Percentiles rank a stretch among this genome's conserved stretches.
Evolutionary conservation across 306 rosid species (phyloP).

Genomic region (Potentilla sterilis): DNA sequence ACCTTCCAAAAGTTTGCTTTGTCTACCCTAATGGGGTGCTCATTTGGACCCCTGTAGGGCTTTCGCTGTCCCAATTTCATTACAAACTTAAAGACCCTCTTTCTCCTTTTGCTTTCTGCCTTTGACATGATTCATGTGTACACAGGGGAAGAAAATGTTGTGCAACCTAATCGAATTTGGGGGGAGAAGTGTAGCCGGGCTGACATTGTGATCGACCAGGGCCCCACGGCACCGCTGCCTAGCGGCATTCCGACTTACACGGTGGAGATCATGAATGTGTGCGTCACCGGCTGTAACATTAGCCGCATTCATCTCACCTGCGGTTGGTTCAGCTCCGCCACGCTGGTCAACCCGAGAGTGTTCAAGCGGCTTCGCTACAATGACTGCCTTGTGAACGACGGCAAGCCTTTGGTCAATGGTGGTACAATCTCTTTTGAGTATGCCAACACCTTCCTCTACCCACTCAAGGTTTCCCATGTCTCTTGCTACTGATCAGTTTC

Average conservation of each 20-base stretch:
- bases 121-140: constrained; percentile 18
- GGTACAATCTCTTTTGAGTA: constrained; percentile 64
- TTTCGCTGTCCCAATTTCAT: background rate
- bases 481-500: background rate
- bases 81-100: background rate
- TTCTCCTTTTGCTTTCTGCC: background rate
- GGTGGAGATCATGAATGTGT: constrained; percentile 70
- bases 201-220: constrained; percentile 71
- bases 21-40: constrained; percentile 16
- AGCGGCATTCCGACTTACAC: constrained; percentile 83
- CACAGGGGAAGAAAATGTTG: constrained; percentile 31
- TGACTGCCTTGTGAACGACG: constrained; percentile 84
- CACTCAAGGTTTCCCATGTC: constrained; percentile 62
- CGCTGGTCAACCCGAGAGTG: constrained; percentile 68
- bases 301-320: constrained; percentile 65
- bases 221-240: constrained; percentile 72
- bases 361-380: constrained; percentile 77
- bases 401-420: constrained; percentile 59
- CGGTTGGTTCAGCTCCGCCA: constrained; percentile 94
- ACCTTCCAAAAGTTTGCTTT: constrained; percentile 32
- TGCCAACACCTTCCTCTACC: constrained; percentile 71
- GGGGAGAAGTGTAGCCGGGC: constrained; percentile 69
- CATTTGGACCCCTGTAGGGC: background rate
- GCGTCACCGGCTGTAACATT: constrained; percentile 70
- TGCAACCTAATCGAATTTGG: constrained; percentile 64